Conservation (phyloP, 192 early-diverging fungal genomes). For the Coemansia sp. region DNA sequence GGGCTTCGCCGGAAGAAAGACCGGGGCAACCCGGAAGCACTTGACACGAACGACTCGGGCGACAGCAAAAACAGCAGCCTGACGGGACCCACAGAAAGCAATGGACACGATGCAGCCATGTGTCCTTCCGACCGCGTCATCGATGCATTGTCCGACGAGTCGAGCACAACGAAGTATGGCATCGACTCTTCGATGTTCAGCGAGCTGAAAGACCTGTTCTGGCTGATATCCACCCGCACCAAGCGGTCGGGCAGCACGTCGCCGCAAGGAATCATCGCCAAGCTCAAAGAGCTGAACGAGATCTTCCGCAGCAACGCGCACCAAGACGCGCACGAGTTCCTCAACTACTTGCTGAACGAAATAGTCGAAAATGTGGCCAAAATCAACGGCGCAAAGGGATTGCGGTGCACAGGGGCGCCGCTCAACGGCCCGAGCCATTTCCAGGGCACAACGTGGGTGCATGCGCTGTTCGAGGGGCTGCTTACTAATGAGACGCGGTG, state of each 20-base stretch:
- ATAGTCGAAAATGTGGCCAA: conserved; percentile 82
- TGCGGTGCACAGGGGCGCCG: conserved; percentile 23
- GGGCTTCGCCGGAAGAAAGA: conserved; percentile 46
- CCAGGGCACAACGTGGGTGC: conserved; percentile 77
- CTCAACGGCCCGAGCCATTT: conserved; percentile 23
- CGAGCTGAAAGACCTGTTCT: conserved; percentile 83
- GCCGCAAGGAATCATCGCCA: conserved; percentile 81
- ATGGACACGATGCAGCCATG: neutral
- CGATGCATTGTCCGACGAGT: neutral
- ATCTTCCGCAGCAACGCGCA: conserved; percentile 91
- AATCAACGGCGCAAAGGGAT: conserved; percentile 58
- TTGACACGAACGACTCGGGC: conserved; percentile 15
- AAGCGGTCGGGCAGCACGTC: conserved; percentile 82
- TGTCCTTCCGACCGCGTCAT: neutral
- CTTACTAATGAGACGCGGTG: conserved; percentile 97
- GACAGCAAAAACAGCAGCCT: conserved; percentile 21
- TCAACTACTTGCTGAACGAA: conserved; percentile 91
- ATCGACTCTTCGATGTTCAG: conserved; percentile 83
- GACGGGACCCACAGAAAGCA: neutral
- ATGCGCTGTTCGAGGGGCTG: conserved; percentile 91
- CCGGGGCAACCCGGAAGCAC: conserved; percentile 19
- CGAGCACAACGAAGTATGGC: conserved; percentile 49
- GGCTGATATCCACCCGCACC: conserved; percentile 75
- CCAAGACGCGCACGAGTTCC: conserved; percentile 98
- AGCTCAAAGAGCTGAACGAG: conserved; percentile 93